A percentile compares a stretch with the other conserved stretches of the same genome.
These are phyloP conservation scores for Hortaea werneckii DNA, from an alignment of 2,329 filamentous ascomycete species.

Conservation along the genomic window DNA sequence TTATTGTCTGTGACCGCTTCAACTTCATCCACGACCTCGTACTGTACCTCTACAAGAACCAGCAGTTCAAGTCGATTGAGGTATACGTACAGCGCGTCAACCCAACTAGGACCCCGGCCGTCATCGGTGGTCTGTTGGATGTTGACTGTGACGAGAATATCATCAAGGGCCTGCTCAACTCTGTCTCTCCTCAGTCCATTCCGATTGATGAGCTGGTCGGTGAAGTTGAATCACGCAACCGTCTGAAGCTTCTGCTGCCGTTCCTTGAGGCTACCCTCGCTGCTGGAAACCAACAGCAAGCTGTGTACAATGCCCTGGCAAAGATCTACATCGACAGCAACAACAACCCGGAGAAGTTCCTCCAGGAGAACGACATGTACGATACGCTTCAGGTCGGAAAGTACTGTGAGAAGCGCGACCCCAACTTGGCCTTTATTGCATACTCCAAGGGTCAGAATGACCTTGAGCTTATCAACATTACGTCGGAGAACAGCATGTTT, in stretches of 20 bases:
- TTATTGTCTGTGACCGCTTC: conserved; percentile 98
- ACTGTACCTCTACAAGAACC: conserved; percentile 94
- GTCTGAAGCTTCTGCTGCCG: conserved; percentile 85
- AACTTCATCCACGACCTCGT: conserved; percentile 97
- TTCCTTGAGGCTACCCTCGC: conserved; percentile 91
- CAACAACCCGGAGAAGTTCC: conserved; percentile 94
- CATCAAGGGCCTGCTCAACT: conserved; percentile 82
- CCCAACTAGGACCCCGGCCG: conserved; percentile 77
- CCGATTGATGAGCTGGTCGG: conserved; percentile 89
- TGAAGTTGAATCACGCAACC: conserved; percentile 92
- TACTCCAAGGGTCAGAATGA: conserved; percentile 97
- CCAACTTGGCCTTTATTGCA: conserved; percentile 87
- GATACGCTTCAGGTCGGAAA: conserved; percentile 87
- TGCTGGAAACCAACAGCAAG: conserved; percentile 87
- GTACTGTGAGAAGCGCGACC: conserved; percentile 98
- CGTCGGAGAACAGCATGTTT: conserved; percentile 99
- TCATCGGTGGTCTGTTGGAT: conserved; percentile 85
- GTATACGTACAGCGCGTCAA: conserved; percentile 97
- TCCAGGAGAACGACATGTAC: conserved; percentile 95
- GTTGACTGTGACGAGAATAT: conserved; percentile 95
- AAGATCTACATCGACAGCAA: conserved; percentile 99
- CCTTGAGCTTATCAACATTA: conserved; percentile 91
- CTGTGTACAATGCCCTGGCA: conserved; percentile 90
- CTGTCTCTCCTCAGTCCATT: conserved; percentile 73
- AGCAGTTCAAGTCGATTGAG: conserved; percentile 98